Base-by-base conservation (phyloP, 2,329 filamentous ascomycete species). In the Neospermospora avenae region DNA sequence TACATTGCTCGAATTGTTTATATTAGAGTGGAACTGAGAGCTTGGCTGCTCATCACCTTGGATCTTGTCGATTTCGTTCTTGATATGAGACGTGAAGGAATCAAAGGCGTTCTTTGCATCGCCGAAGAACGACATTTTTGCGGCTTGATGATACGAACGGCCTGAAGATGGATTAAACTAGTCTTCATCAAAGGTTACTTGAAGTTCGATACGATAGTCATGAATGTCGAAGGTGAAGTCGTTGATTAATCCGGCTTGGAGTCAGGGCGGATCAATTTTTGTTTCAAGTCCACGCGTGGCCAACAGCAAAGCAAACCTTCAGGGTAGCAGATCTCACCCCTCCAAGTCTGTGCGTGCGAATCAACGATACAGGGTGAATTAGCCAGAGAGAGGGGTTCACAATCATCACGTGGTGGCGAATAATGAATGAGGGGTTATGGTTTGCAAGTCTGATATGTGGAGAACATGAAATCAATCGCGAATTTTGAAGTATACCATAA, bases 1-100 rank as follows among this genome's bases (percentile, higher is more conserved):
- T 39, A 76, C 70, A 56, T 76, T 74, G 65, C 77, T 79, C 39
- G 74, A 69, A 55, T 76, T 68, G 42, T 74, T 77, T 14, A 71
- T 51, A 54, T 80, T 72, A 6, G 78, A 77, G 61, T 81, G 78
- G 25, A 79, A 79, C 58, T 80, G 78, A 45, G 73, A 71, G 59
- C 72, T 71, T 44, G 52, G 68, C 65, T 78, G 77, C 57, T 78
- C 66, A 67, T 71, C 58, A 7, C 55, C 59, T 28, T 62, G 49
- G 35, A 65, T 59, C 3, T 61, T 54, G 7, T 57, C 53, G 4
- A 67, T 48, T 20, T 65, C 60, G 7, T 59, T 44, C 49, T 63
- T 67, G 18, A 68, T 42, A 45, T 65, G 61, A 20, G 61, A 44
- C 18, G 64, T 49, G 20, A 69, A 65, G 51, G 44, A 53, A 16